phyloP scores from a whole-genome alignment of 2,329 filamentous ascomycete genomes.

The Grosmannia huntii region DNA sequence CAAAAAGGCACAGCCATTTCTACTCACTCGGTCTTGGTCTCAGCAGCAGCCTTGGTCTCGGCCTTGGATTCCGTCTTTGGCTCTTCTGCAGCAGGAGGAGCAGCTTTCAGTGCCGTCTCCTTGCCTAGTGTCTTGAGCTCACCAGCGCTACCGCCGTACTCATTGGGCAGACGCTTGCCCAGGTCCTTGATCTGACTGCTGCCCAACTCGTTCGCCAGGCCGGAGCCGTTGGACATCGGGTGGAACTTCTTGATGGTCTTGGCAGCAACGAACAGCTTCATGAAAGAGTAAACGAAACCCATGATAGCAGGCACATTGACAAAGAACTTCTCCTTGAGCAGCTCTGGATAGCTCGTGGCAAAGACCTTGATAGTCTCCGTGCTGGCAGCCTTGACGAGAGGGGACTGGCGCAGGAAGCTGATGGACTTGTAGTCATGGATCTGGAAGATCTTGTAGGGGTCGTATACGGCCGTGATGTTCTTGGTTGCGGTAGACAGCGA shows the following conservation, averaged over 20 bases:
- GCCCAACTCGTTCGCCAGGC: constrained; percentile 49
- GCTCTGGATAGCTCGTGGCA: constrained; percentile 74
- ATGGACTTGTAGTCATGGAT: constrained; percentile 88
- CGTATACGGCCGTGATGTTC: constrained; percentile 59
- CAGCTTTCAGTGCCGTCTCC: constrained; percentile 14
- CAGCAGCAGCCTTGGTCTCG: not conserved
- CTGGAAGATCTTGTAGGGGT: constrained; percentile 84
- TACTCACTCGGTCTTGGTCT: not conserved
- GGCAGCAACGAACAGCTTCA: constrained; percentile 62
- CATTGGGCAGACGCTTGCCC: constrained; percentile 53
- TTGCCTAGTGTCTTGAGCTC: constrained; percentile 15
- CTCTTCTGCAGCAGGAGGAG: not conserved
- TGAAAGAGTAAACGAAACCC: constrained; percentile 69
- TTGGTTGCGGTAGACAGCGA: constrained; percentile 54
- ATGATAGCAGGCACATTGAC: constrained; percentile 87
- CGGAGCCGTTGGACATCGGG: constrained; percentile 60
- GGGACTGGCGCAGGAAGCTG: constrained; percentile 73
- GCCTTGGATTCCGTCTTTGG: not conserved
- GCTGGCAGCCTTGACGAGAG: constrained; percentile 61
- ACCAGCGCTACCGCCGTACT: constrained; percentile 63
- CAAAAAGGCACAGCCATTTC: not conserved
- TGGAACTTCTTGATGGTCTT: constrained; percentile 72
- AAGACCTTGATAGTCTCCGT: constrained; percentile 74
- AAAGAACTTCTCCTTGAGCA: constrained; percentile 84
- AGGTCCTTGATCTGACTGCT: constrained; percentile 38